Conservation (phyloP, 2,329 filamentous ascomycete species). For the Penicillium sclerotiorum region DNA sequence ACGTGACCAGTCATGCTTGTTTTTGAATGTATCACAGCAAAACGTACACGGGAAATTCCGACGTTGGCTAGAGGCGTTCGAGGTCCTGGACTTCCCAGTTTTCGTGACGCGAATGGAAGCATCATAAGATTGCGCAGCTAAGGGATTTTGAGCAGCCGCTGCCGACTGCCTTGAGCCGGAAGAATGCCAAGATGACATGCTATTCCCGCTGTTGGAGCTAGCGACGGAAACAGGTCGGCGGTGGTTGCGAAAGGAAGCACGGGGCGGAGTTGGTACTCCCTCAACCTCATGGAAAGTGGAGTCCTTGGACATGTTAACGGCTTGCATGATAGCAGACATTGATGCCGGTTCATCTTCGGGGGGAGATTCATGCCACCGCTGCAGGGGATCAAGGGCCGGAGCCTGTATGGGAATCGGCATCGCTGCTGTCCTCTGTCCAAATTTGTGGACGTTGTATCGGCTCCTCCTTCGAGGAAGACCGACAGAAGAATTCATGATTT, state of each 20-base stretch:
- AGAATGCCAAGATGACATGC: slow-evolving; percentile 6
- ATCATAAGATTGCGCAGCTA: background rate
- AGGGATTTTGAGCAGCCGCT: background rate
- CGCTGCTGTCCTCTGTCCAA: background rate
- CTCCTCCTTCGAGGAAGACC: background rate
- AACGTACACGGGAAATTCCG: slow-evolving; percentile 26
- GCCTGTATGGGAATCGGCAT: background rate
- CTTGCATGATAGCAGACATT: slow-evolving; percentile 38
- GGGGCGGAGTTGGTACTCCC: background rate
- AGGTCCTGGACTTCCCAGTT: background rate
- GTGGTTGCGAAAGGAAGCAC: slow-evolving; percentile 10
- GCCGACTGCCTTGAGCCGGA: slow-evolving; percentile 1
- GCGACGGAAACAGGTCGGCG: slow-evolving; percentile 10
- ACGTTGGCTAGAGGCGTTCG: background rate
- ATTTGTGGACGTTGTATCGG: background rate
- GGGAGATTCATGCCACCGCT: slow-evolving; percentile 49
- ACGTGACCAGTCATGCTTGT: slow-evolving; percentile 27
- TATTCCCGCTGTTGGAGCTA: slow-evolving; percentile 8
- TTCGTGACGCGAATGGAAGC: background rate
- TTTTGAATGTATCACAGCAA: slow-evolving; percentile 29
- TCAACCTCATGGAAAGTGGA: background rate
- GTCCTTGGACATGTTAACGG: background rate
- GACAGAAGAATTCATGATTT: no score
- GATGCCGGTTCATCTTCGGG: slow-evolving; percentile 50
- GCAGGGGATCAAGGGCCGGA: slow-evolving; percentile 38